phyloP scores from a whole-genome alignment of 2,329 filamentous ascomycete species.

The Trichoderma sp. region DNA sequence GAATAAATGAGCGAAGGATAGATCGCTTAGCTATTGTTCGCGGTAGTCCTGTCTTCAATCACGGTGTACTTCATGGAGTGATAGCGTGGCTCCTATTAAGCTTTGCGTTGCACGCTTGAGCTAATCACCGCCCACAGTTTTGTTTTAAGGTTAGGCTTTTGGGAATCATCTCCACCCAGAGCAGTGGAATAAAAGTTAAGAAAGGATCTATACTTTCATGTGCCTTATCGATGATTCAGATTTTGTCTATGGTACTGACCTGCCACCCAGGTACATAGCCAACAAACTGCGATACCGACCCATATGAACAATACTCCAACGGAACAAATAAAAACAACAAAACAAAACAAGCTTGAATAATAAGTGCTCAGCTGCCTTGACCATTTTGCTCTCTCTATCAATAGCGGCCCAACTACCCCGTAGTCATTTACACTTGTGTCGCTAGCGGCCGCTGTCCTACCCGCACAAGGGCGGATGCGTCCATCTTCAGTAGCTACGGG shows the following conservation, averaged over 20 bases:
- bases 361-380: not conserved
- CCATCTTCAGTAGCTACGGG: too few relatives aligned
- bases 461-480: too few relatives aligned
- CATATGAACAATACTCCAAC: not conserved
- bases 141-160: not conserved
- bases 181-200: not conserved
- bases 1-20: not conserved
- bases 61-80: not conserved
- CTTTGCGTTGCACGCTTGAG: not conserved
- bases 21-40: not conserved
- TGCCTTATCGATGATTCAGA: not conserved
- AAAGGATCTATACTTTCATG: not conserved
- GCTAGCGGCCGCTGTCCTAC: not conserved
- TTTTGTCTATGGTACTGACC: not conserved
- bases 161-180: not conserved
- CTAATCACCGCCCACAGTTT: too few relatives aligned
- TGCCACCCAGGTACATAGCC: too few relatives aligned
- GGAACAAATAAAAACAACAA: not conserved
- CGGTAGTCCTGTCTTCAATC: not conserved
- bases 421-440: not conserved
- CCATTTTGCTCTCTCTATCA: not conserved
- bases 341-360: not conserved
- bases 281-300: not conserved
- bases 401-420: not conserved
- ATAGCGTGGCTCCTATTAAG: not conserved